Base-by-base conservation (phyloP, 2,329 filamentous ascomycete genomes). In the Aspergillus eucalypticola region DNA sequence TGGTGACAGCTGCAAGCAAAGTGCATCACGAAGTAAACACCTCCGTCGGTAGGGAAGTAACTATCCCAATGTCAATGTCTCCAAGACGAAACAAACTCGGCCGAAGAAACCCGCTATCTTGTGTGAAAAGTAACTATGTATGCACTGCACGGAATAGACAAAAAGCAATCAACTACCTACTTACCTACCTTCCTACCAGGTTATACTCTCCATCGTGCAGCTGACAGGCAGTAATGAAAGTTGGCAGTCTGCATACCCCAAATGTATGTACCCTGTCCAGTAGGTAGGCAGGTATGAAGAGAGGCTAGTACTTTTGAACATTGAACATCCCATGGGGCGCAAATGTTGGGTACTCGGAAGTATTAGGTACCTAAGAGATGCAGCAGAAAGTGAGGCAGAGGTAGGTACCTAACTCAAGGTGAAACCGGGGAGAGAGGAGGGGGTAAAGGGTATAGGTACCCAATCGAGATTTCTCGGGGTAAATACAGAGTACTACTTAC, bases 331-430 rank as follows among this genome's bases (percentile, higher is more conserved):
- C 19, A 13, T 11, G 10, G 19, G 41, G 41, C 19, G 41, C 8
- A 21, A 11, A 21, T 44, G 41, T 44, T 15, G 41, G 41, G 41
- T 44, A 44, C 32, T 13, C 11, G 32, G 6, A 35, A 13, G 41
- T 44, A 44, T 21, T 23, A 19, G 46, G 25, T 50, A 50, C 46
- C 46, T 50, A 32, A 32, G 25, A 32, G 46, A 49, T 10, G 21
- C 46, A 50, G 25, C 5, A 6, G 27, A 29, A 32, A 50, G 46
- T 50, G 46, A 50, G 46, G 46, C 46, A 50, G 46, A 50, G n/a
- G 27, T 50, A 50, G 46, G 46, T 50, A 50, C 46, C 46, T 29
- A 50, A 50, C 46, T 32, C 32, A 50, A 32, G 25, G 27, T 50
- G 46, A 50, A 50, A 50, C 46, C 3, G 46, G 25, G 46, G 15